Evolutionary conservation across 495 filamentous ascomycete species (phyloP), one percentile per base, ranked within the genome.

Genomic region (Neurospora sp.): DNA sequence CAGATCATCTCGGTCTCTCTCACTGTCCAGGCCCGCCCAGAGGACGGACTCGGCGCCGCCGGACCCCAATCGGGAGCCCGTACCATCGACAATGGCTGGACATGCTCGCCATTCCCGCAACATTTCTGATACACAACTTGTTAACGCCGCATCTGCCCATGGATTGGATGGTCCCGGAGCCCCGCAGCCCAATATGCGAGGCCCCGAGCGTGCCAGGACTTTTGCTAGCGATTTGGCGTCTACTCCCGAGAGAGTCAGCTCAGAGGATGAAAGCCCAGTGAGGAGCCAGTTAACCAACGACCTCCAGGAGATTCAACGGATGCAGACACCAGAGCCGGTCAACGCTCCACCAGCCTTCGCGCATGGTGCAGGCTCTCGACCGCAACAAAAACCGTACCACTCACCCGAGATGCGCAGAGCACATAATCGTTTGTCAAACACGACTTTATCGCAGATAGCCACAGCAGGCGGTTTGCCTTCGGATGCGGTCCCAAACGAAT

Each of bases 361-460:
- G 39, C 87, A 90, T 70, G 42, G 71, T 27, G 72, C 80, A 39
- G 77, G 77, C 1, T 79, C 78, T 10, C 86, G 87, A 73, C 94
- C 94, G 8, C 81, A 83, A 12, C 90, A 86, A 39, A 87, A 90
- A 73, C 93, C 93, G 5, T 88, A 91, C 74, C 87, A 90, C 62
- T 89, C 92, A 39, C 86, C 90, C n/a, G 92, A 95, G 75, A 85
- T 93, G 80, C 89, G 91, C 70, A 88, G 89, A 72, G 92, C 91
- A 71, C 95, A 91, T 72, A 93, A 90, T 75, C 89, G 93, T 12
- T 89, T 98, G 82, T 97, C 95, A 31, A 85, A 88, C 72, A 90
- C 89, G 5, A 98, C 95, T 18, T 85, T 98, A 10, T 86, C 90
- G 2, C 93, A 97, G 77, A 79, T 98, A 70, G 87, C 88, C 39